A percentile compares a stretch with the other conserved stretches of the same genome.
Conservation (phyloP, 192 early-diverging fungal genomes). For the Backusella morwellensis region DNA sequence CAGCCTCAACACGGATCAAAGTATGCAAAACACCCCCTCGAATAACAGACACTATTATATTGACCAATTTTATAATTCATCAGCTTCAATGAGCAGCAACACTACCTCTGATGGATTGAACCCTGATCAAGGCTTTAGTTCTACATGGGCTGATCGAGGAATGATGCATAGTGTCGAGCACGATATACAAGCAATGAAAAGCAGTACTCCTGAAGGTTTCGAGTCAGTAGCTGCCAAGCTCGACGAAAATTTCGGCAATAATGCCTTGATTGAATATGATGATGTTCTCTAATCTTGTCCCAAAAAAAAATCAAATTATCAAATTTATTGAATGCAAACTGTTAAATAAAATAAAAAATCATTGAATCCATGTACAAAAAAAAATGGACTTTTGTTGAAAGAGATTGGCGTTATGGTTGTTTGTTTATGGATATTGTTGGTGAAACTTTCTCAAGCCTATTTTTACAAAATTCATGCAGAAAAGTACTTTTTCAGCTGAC, state of each 20-base stretch:
- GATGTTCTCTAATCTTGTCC: neutral
- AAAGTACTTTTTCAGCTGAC: neutral
- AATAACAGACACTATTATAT: neutral
- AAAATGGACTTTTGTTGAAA: neutral
- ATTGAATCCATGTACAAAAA: neutral
- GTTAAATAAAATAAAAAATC: neutral
- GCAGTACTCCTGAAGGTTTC: neutral
- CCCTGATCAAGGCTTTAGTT: neutral
- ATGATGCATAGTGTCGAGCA: slow-evolving; percentile 1
- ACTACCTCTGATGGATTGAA: neutral
- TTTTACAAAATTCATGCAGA: neutral
- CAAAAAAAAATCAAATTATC: neutral
- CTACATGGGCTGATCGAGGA: neutral
- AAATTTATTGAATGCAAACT: neutral
- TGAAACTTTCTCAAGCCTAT: neutral
- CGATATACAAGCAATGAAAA: slow-evolving; percentile 14
- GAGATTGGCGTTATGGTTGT: too few species aligned
- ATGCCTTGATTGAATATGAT: neutral
- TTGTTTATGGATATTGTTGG: neutral
- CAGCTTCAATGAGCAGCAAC: neutral
- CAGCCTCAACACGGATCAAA: neutral
- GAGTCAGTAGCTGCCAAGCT: slow-evolving; percentile 11
- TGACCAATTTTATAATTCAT: neutral
- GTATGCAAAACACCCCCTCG: neutral
- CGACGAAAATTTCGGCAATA: slow-evolving; percentile 15